A percentile compares a stretch with the other conserved stretches of the same genome.
These are phyloP conservation scores for Hyphodiscus hymeniophilus DNA, from an alignment of 495 filamentous ascomycete genomes.

Conservation along the genomic window DNA sequence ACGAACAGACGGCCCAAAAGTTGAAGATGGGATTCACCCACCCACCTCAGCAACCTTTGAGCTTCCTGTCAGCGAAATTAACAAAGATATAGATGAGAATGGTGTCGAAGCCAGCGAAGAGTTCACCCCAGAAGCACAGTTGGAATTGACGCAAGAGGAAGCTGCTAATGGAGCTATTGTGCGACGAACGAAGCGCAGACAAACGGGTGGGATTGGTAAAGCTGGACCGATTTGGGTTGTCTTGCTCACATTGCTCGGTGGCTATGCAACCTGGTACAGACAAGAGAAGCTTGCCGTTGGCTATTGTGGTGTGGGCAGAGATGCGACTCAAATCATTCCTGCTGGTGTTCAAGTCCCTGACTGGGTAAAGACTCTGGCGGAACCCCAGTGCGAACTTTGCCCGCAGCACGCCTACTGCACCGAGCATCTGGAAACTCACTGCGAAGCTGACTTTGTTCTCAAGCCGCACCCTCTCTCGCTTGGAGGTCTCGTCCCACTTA, in stretches of 20 bases:
- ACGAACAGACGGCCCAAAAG: conserved; percentile 9
- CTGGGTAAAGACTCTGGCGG: conserved; percentile 55
- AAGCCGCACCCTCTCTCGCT: conserved; percentile 77
- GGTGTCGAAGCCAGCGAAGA: conserved; percentile 68
- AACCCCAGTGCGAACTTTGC: conserved; percentile 86
- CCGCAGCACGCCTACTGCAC: conserved; percentile 88
- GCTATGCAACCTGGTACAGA: conserved; percentile 77
- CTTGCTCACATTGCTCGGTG: conserved; percentile 53
- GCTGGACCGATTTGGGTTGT: conserved; percentile 54
- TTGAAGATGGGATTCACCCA: conserved; percentile 28
- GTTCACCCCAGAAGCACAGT: conserved; percentile 84
- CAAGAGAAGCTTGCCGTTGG: conserved; percentile 92
- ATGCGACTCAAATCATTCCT: conserved; percentile 38
- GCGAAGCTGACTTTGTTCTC: conserved; percentile 81
- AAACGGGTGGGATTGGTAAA: conserved; percentile 5
- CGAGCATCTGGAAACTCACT: conserved; percentile 62
- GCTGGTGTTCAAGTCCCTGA: conserved; percentile 44
- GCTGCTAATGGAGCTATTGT: conserved; percentile 32
- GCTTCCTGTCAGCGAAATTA: conserved; percentile 23
- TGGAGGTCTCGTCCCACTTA: conserved; percentile 71
- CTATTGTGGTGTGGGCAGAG: conserved; percentile 81
- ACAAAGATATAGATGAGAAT: conserved; percentile 19
- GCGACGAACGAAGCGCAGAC: conserved; percentile 23
- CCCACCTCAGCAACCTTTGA: conserved; percentile 37
- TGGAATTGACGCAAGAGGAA: conserved; percentile 60